phyloP scores from a whole-genome alignment of 306 rosid species.

The Quercus mongolica region DNA sequence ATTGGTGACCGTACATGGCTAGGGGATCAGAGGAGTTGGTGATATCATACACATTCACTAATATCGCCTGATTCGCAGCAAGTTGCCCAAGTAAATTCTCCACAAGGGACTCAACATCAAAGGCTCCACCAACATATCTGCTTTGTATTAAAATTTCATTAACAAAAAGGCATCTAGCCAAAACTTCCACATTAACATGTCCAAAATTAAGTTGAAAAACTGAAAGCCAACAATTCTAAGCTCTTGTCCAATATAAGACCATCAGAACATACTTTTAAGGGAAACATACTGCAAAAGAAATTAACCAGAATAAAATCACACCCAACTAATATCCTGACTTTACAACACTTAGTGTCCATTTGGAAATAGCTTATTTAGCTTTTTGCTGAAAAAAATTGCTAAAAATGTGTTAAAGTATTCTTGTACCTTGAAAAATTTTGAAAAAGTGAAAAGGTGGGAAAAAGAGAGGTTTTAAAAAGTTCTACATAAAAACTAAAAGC shows the following conservation, averaged over 20 bases:
- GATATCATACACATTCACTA: constrained; percentile 86
- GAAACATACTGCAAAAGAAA: neutral
- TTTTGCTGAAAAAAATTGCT: too few relatives aligned
- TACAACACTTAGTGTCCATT: neutral
- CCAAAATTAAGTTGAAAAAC: neutral
- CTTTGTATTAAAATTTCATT: constrained; percentile 23
- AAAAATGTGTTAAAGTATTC: too few relatives aligned
- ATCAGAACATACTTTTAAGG: neutral
- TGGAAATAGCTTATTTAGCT: too few relatives aligned
- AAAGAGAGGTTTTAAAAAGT: too few relatives aligned
- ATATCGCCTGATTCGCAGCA: constrained; percentile 87
- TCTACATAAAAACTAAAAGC: too few relatives aligned
- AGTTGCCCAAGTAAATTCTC: constrained; percentile 98
- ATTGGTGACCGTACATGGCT: constrained; percentile 84
- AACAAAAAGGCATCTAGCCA: constrained; percentile 14
- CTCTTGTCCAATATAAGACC: neutral
- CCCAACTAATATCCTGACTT: neutral
- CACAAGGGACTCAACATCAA: constrained; percentile 96
- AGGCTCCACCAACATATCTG: constrained; percentile 97
- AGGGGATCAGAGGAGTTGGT: constrained; percentile 73
- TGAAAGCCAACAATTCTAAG: neutral
- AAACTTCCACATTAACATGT: constrained; percentile 9
- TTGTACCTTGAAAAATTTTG: too few relatives aligned
- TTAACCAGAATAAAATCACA: neutral
- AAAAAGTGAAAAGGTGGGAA: too few relatives aligned